phyloP scores from a whole-genome alignment of 305 asterid species.

The Ilex paraguariensis region DNA sequence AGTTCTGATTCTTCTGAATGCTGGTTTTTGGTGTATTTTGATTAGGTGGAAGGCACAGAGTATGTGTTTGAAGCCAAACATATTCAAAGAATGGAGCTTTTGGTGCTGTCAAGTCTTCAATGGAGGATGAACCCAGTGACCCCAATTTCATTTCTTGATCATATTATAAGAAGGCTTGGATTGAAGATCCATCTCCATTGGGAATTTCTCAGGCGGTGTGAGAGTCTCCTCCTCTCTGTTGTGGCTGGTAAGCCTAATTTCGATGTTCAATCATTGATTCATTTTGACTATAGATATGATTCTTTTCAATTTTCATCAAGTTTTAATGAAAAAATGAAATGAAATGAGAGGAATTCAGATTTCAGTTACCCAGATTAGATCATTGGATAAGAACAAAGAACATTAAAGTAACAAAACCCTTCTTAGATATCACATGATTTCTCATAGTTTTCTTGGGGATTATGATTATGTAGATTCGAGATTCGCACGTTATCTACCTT shows the following conservation, averaged over 20 bases:
- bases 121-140: conserved; percentile 92
- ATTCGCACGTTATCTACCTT: conserved; percentile 49
- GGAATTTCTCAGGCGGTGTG: conserved; percentile 60
- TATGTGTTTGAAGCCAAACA: conserved; percentile 66
- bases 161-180: conserved; percentile 65
- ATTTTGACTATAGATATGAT: too few species aligned
- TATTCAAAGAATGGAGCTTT: conserved; percentile 76
- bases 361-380: conserved; percentile 12
- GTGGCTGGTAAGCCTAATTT: conserved; percentile 44
- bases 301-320: too few species aligned
- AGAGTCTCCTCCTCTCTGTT: conserved; percentile 53
- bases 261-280: not conserved
- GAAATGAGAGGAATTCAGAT: not conserved
- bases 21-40: not conserved
- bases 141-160: conserved; percentile 67
- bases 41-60: conserved; percentile 52
- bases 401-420: not conserved
- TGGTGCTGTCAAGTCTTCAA: conserved; percentile 52
- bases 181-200: conserved; percentile 39
- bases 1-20: too few species aligned
- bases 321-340: too few species aligned
- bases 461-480: conserved; percentile 52
- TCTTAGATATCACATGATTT: not conserved
- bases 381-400: conserved; percentile 9
- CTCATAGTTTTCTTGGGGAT: not conserved